Evolutionary conservation across 805 yeast species (phyloP).

Genomic region (Myxozyma monticola): DNA sequence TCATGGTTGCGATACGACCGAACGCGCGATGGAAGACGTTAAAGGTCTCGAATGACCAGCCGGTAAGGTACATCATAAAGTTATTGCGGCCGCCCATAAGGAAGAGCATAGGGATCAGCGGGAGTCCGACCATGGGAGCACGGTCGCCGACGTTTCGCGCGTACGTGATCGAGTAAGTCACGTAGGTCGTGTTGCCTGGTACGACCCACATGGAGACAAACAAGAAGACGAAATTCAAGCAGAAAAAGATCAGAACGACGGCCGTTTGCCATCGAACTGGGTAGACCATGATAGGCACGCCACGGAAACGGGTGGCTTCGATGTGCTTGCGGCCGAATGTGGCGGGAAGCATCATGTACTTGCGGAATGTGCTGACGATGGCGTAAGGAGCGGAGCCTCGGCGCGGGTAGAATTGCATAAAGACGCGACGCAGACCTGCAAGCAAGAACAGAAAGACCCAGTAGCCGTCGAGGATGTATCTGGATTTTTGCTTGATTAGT

Average conservation of each 20-base stretch:
- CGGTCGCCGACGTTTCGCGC: constrained; percentile 16
- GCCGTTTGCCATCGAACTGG: constrained; percentile 46
- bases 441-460: constrained; percentile 20
- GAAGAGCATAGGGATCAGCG: constrained; percentile 52
- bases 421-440: constrained; percentile 5
- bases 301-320: constrained; percentile 19
- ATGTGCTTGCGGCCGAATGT: constrained; percentile 34
- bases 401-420: constrained; percentile 5
- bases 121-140: constrained; percentile 34
- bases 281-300: constrained; percentile 30
- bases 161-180: background rate
- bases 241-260: constrained; percentile 40
- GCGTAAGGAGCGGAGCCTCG: constrained; percentile 7
- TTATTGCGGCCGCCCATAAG: constrained; percentile 75
- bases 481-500: background rate
- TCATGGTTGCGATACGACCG: constrained; percentile 50
- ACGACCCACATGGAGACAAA: constrained; percentile 24
- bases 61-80: constrained; percentile 60
- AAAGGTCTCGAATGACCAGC: constrained; percentile 63
- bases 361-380: constrained; percentile 25
- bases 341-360: constrained; percentile 36
- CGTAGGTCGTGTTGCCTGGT: constrained; percentile 1
- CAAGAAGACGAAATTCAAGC: constrained; percentile 38
- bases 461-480: constrained; percentile 19
- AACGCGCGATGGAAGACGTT: constrained; percentile 64